Evolutionary conservation across 2,329 filamentous ascomycete species (phyloP).

Genomic region (Allantophomopsis lycopodina): DNA sequence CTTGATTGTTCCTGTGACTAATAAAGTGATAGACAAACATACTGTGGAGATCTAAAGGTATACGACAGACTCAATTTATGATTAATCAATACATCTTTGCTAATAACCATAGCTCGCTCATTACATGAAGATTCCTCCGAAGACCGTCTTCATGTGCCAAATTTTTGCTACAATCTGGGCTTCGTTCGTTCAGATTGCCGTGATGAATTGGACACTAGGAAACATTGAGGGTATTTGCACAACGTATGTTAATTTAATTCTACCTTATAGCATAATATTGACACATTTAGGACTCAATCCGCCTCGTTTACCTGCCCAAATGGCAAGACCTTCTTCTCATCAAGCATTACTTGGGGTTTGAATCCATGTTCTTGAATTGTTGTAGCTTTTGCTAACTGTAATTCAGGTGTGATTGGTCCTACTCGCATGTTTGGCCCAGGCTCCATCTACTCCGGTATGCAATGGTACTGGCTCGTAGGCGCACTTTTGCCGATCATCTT

Average conservation of each 20-base stretch:
- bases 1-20: constrained; percentile 24
- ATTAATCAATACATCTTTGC: too few relatives aligned
- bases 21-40: constrained; percentile 14
- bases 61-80: too few relatives aligned
- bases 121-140: constrained; percentile 52
- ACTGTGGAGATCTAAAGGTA: constrained; percentile 15
- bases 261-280: too few relatives aligned
- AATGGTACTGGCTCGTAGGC: constrained; percentile 60
- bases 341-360: constrained; percentile 54
- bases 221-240: constrained; percentile 29
- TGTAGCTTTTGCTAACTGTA: constrained; percentile 36
- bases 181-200: constrained; percentile 31
- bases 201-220: constrained; percentile 33
- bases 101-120: constrained; percentile 40
- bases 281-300: constrained; percentile 27
- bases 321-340: constrained; percentile 49
- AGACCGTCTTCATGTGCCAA: constrained; percentile 34
- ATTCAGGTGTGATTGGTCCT: constrained; percentile 54
- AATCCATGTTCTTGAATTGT: neutral
- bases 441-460: constrained; percentile 45
- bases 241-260: neutral
- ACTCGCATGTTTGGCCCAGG: constrained; percentile 49
- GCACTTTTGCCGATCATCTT: constrained; percentile 35
- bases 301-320: constrained; percentile 51
- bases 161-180: constrained; percentile 33